Base-by-base conservation (phyloP, 306 rosid species). In the Prunus fruticosa region DNA sequence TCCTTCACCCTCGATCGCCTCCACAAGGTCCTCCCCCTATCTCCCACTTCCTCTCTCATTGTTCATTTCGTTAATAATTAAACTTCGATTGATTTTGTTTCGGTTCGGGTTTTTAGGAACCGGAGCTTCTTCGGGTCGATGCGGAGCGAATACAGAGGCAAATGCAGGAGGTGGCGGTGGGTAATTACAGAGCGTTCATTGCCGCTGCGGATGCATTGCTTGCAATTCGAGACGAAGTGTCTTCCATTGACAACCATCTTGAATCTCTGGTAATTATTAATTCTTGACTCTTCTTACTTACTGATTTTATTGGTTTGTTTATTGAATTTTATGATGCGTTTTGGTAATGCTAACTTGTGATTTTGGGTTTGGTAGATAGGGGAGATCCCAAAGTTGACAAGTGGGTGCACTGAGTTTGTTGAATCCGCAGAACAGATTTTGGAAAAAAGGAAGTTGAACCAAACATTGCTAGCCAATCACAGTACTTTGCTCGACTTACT, bases 1-100 rank as follows among this genome's bases (percentile, higher is more conserved):
- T 96, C 99, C 32, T 96, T 93, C 87, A 96, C 97, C 1, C 98
- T 93, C 79, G 98, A 96, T 85, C 98, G 98, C 67, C 96, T 96
- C 72, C 95, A 93, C 87, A 96, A 96, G 94, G 96, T 88, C 27
- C 50, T 78, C 19, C 51, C 64, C 73, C 41, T 52, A 50, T 14
- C 5, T 38, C 43, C 5, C 43, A 38, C 9, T 38, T 38, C 13
- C 52, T 30, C 3, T 8, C 53, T 32, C 10, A 14, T 60, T 73
- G 11, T 25, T 71, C 60, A 12, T 32, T 54, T 13, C 15, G 16
- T 60, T 18, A 25, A 41, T 18, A 38, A 41, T 60, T 41, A 22
- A 14, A 16, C 63, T 67, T 63, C 8, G 6, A 0, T 50, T 23
- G 1, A 23, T 15, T 43, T 32, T 0, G 4, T 43, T 16, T 28